Percentiles rank a stretch among this genome's conserved stretches.
phyloP scores from a whole-genome alignment of 2,329 filamentous ascomycete genomes.

The Talaromyces albobiverticillius region DNA sequence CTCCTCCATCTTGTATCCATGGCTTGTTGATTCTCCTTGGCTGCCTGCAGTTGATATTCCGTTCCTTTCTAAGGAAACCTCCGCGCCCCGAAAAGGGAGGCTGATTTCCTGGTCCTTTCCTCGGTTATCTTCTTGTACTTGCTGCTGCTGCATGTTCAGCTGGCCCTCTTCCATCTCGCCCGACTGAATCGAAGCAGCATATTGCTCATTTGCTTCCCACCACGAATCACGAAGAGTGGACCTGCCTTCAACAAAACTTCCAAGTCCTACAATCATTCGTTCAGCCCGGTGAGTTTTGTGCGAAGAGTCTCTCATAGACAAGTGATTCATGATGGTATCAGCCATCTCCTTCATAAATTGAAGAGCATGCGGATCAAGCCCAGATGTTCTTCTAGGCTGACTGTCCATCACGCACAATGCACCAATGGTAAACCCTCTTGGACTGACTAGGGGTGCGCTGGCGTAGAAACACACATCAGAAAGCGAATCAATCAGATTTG shows the following conservation, averaged over 20 bases:
- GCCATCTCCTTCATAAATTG: conserved; percentile 58
- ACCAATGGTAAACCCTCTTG: background rate
- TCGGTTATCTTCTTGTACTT: conserved; percentile 13
- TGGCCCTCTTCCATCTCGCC: conserved; percentile 16
- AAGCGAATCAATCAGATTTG: background rate
- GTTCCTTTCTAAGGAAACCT: too few species aligned
- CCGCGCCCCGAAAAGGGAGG: background rate
- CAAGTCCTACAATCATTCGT: conserved; percentile 56
- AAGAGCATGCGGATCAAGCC: conserved; percentile 36
- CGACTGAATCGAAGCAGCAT: conserved; percentile 1
- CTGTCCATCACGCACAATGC: background rate
- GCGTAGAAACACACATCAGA: background rate
- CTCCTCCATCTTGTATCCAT: background rate
- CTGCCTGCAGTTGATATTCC: too few species aligned
- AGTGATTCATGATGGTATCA: conserved; percentile 55
- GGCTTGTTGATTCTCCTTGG: background rate
- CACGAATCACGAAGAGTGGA: conserved; percentile 26
- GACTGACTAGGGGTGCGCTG: background rate
- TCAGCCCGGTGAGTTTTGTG: conserved; percentile 54
- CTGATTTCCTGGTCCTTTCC: background rate
- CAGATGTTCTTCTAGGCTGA: background rate
- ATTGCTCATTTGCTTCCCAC: conserved; percentile 18
- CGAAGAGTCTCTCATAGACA: conserved; percentile 53
- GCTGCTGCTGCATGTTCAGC: conserved; percentile 22
- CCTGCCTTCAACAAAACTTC: conserved; percentile 50